Evolutionary conservation across 352 stramenopile genomes (phyloP).

Genomic region (Achlya hypogyna): DNA sequence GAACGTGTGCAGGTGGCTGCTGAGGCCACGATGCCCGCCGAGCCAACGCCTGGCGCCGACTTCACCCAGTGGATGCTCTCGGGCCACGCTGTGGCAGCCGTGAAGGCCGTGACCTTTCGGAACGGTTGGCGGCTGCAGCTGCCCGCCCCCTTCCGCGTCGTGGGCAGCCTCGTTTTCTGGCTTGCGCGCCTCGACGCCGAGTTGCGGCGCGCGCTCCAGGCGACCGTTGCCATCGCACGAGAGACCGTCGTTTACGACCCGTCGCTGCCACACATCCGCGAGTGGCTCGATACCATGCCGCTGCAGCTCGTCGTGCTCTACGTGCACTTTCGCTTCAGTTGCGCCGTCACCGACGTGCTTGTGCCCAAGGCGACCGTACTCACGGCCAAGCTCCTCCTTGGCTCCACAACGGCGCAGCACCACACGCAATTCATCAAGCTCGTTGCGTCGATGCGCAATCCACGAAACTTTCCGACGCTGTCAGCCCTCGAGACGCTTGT

Average conservation of each 20-base stretch:
- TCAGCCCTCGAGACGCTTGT: not conserved
- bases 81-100: not conserved
- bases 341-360: not conserved
- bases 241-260: not conserved
- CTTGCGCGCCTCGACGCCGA: not conserved
- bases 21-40: not conserved
- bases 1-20: not conserved
- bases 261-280: not conserved
- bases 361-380: not conserved
- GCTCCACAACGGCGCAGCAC: not conserved
- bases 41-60: not conserved
- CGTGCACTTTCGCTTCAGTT: conserved; percentile 1
- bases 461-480: not conserved
- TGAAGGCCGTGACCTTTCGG: not conserved
- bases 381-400: not conserved
- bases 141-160: not conserved
- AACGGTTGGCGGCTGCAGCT: not conserved
- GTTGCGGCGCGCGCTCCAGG: not conserved
- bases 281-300: not conserved
- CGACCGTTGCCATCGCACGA: not conserved
- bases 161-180: conserved; percentile 6
- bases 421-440: not conserved
- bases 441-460: not conserved
- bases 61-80: conserved; percentile 4
- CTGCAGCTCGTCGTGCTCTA: not conserved